Conservation (phyloP, 768 basidiomycete genomes). For the Thelephora ganbajun region DNA sequence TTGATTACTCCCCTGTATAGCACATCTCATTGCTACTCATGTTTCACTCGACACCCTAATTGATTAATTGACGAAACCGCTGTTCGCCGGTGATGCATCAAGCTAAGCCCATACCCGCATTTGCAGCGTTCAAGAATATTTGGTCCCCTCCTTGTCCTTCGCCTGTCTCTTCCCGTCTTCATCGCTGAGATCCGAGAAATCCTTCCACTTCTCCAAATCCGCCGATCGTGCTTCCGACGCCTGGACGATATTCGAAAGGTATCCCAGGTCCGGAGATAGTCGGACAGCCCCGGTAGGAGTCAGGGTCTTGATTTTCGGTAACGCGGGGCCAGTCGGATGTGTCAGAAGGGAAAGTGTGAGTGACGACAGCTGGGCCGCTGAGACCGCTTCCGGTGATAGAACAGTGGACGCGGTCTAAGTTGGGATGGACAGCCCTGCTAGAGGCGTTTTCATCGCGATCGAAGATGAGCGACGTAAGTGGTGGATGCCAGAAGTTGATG, state of each 20-base stretch:
- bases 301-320: conserved; percentile 60
- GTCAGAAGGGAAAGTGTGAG: conserved; percentile 71
- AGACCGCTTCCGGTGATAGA: conserved; percentile 65
- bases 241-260: conserved; percentile 79
- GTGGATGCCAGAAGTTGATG: conserved; percentile 3
- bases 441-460: conserved; percentile 17
- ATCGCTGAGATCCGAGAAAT: conserved; percentile 49
- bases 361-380: conserved; percentile 85
- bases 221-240: conserved; percentile 82
- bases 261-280: conserved; percentile 78
- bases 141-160: conserved; percentile 5
- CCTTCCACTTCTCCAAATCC: conserved; percentile 71
- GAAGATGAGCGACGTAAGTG: conserved; percentile 22
- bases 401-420: conserved; percentile 3
- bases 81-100: neutral
- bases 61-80: neutral
- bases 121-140: neutral
- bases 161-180: conserved; percentile 18
- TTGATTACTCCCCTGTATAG: neutral
- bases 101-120: neutral
- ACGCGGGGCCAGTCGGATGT: conserved; percentile 51
- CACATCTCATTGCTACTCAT: too few relatives aligned
- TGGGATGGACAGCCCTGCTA: conserved; percentile 1
- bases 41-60: too few relatives aligned
- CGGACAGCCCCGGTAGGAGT: conserved; percentile 64